Percentiles rank a stretch among this genome's conserved stretches.
Conservation (phyloP, 2,329 filamentous ascomycete genomes). For the Trichoderma breve region DNA sequence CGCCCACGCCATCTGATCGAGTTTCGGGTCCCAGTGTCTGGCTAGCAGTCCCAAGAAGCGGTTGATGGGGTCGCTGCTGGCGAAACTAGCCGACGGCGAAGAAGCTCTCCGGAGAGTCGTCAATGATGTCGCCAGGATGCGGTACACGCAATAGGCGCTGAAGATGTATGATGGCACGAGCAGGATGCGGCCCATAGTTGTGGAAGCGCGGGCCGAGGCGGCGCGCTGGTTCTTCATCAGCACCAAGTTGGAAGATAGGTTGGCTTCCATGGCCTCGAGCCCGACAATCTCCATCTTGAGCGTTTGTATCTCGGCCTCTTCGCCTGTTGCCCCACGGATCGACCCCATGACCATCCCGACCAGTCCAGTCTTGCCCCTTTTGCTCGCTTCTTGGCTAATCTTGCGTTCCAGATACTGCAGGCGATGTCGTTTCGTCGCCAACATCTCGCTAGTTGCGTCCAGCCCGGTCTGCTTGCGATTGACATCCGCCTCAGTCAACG, state of each 20-base stretch:
- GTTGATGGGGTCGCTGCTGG: constrained; percentile 77
- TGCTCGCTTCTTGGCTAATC: constrained; percentile 41
- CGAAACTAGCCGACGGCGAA: constrained; percentile 50
- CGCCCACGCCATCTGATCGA: constrained; percentile 80
- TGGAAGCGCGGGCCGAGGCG: constrained; percentile 65
- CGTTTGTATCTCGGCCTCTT: constrained; percentile 57
- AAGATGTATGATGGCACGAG: constrained; percentile 65
- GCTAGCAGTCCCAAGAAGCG: constrained; percentile 76
- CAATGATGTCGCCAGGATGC: constrained; percentile 69
- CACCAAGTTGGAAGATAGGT: constrained; percentile 63
- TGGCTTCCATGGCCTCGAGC: constrained; percentile 75
- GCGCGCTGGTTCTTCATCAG: constrained; percentile 62
- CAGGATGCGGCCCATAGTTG: constrained; percentile 62
- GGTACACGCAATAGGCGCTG: constrained; percentile 80
- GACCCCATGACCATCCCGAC: constrained; percentile 72
- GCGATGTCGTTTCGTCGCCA: constrained; percentile 70
- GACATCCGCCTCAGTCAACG: constrained; percentile 71
- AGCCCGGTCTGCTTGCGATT: constrained; percentile 75
- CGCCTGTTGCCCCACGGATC: constrained; percentile 62
- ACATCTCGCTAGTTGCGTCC: constrained; percentile 76
- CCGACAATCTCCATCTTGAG: constrained; percentile 75
- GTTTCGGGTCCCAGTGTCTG: constrained; percentile 77
- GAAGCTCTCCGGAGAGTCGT: constrained; percentile 61
- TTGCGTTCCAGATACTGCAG: constrained; percentile 69
- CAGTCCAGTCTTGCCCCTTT: constrained; percentile 44